Evolutionary conservation across 2,329 filamentous ascomycete species (phyloP).

Genomic region (Whalleya microplaca): DNA sequence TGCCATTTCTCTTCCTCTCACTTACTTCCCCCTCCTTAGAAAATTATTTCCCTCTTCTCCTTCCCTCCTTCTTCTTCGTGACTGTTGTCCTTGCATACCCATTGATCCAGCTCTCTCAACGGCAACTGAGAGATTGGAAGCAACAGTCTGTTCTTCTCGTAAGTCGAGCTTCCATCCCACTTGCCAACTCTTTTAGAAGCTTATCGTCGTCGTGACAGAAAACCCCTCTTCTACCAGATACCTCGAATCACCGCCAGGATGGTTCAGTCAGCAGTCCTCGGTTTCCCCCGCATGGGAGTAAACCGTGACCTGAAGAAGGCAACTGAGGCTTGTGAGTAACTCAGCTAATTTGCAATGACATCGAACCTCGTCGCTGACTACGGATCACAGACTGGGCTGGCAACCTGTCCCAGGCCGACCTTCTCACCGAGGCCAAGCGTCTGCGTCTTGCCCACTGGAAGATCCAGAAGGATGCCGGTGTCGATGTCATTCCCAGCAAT

Average conservation of each 20-base stretch:
- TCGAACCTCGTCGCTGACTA: slow-evolving; percentile 19
- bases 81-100: slow-evolving; percentile 24
- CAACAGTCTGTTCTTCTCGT: slow-evolving; percentile 33
- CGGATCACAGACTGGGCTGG: slow-evolving; percentile 72
- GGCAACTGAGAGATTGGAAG: slow-evolving; percentile 29
- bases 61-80: slow-evolving; percentile 7
- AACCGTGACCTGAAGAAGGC: slow-evolving; percentile 99
- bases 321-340: slow-evolving; percentile 79
- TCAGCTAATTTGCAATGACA: slow-evolving; percentile 2
- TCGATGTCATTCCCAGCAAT: slow-evolving; percentile 98
- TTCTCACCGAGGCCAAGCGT: slow-evolving; percentile 93
- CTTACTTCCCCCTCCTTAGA: slow-evolving; percentile 10
- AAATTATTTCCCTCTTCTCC: slow-evolving; percentile 5
- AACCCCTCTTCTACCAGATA: slow-evolving; percentile 25
- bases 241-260: slow-evolving; percentile 49
- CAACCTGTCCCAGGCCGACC: slow-evolving; percentile 90
- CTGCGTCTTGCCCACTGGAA: slow-evolving; percentile 98
- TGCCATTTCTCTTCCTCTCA: slow-evolving; percentile 1
- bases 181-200: background rate
- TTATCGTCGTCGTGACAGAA: slow-evolving; percentile 26
- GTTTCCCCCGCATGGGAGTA: slow-evolving; percentile 98
- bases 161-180: slow-evolving; percentile 13
- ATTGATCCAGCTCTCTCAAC: slow-evolving; percentile 17
- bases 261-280: slow-evolving; percentile 79
- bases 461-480: slow-evolving; percentile 98